Evolutionary conservation across 257 asterid species (phyloP).

Genomic region (Gentiana macrophylla): DNA sequence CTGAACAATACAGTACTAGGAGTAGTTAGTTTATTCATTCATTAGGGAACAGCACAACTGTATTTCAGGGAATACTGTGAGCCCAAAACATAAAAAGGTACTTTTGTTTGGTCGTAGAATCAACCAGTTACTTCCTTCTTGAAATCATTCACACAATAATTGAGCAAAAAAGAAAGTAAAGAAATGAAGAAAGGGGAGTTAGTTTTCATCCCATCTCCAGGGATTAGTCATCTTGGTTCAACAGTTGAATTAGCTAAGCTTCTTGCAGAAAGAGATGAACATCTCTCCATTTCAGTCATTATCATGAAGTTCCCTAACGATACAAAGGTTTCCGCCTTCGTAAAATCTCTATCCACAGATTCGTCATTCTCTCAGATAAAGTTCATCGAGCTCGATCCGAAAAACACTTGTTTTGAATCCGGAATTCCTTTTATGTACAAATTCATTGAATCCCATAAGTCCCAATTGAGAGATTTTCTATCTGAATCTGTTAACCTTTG

Average conservation of each 20-base stretch:
- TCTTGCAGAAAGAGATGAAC: conserved; percentile 17
- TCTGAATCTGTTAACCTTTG: background rate
- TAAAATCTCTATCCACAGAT: conserved; percentile 5
- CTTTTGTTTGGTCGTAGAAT: too few relatives aligned
- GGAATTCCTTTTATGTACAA: background rate
- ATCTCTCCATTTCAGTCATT: conserved; percentile 32
- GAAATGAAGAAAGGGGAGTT: conserved; percentile 12
- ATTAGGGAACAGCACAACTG: too few relatives aligned
- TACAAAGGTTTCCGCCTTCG: conserved; percentile 1
- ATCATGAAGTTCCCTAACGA: conserved; percentile 23
- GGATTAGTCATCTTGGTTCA: conserved; percentile 43
- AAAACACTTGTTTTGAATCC: background rate
- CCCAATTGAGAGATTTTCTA: conserved; percentile 4
- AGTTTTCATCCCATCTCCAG: conserved; percentile 47
- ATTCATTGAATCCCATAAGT: background rate
- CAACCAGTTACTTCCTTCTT: too few relatives aligned
- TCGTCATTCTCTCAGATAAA: background rate
- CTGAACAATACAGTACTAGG: too few relatives aligned
- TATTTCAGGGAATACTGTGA: too few relatives aligned
- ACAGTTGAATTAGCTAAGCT: conserved; percentile 43
- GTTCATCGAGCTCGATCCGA: background rate
- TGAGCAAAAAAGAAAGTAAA: too few relatives aligned
- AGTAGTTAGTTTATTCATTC: too few relatives aligned
- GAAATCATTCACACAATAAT: too few relatives aligned
- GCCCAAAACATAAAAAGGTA: too few relatives aligned